Evolutionary conservation across 177 flowering plant species (phyloP).

Genomic region (Vitis hybrid): DNA sequence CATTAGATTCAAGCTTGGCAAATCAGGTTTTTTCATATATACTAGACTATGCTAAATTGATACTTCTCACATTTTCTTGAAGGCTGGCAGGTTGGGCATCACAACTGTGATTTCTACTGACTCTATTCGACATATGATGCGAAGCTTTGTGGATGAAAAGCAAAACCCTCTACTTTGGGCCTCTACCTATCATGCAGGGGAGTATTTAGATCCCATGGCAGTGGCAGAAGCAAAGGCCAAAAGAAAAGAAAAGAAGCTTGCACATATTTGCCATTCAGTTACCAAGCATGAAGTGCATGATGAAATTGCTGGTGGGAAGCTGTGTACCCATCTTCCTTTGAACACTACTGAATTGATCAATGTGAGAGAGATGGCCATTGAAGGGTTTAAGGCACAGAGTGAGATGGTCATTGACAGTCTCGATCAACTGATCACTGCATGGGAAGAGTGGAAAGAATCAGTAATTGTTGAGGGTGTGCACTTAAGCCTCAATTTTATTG

Average conservation of each 20-base stretch:
- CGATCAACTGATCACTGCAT: slow-evolving; percentile 87
- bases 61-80: slow-evolving; percentile 7
- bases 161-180: slow-evolving; percentile 95
- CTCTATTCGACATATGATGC: slow-evolving; percentile 99
- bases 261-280: slow-evolving; percentile 34
- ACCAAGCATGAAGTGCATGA: slow-evolving; percentile 45
- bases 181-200: slow-evolving; percentile 99
- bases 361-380: slow-evolving; percentile 85
- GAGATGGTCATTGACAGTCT: slow-evolving; percentile 99
- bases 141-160: slow-evolving; percentile 91
- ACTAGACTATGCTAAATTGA: background rate
- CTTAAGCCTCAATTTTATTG: slow-evolving; percentile 98
- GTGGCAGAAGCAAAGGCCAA: slow-evolving; percentile 95
- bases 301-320: slow-evolving; percentile 27
- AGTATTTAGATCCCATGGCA: slow-evolving; percentile 84
- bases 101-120: slow-evolving; percentile 94
- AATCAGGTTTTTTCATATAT: background rate
- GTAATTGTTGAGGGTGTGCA: slow-evolving; percentile 98
- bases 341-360: slow-evolving; percentile 48
- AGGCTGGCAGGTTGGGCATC: slow-evolving; percentile 93
- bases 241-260: slow-evolving; percentile 71
- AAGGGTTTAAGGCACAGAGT: slow-evolving; percentile 96
- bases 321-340: slow-evolving; percentile 28
- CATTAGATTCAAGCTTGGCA: no score
- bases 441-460: slow-evolving; percentile 98